These are phyloP conservation scores for Trichoderma semiorbis DNA, from an alignment of 2,329 filamentous ascomycete genomes.

Conservation along the genomic window DNA sequence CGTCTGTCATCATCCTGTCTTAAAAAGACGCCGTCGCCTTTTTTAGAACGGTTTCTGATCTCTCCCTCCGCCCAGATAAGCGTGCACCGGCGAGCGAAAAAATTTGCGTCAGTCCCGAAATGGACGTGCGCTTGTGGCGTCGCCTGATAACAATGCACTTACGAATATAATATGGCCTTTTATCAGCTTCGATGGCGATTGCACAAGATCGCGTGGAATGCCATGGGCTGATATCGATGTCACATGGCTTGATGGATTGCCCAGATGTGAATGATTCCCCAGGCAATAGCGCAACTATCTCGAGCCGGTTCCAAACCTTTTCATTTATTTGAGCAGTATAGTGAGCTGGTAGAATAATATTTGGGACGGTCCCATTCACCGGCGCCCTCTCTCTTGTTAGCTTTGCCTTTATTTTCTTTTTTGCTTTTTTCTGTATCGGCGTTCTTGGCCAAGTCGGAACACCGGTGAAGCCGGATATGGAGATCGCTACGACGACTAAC, in stretches of 20 bases:
- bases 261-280: neutral
- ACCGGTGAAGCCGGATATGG: slow-evolving; percentile 13
- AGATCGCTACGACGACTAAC: slow-evolving; percentile 5
- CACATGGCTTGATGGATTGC: neutral
- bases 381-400: neutral
- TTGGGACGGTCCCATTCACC: neutral
- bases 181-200: neutral
- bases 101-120: slow-evolving; percentile 3
- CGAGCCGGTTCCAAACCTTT: neutral
- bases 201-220: neutral
- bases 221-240: slow-evolving; percentile 14
- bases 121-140: slow-evolving; percentile 7
- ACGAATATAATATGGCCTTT: neutral
- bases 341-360: neutral
- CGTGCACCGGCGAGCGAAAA: neutral
- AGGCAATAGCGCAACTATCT: neutral
- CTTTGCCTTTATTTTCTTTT: neutral
- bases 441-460: neutral
- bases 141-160: slow-evolving; percentile 13
- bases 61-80: slow-evolving; percentile 15
- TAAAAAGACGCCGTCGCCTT: slow-evolving; percentile 6
- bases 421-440: neutral
- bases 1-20: slow-evolving; percentile 6
- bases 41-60: slow-evolving; percentile 5
- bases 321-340: neutral